Conservation (phyloP, 2,329 filamentous ascomycete genomes). For the Ophiognomonia clavigignenti-juglandacearum region DNA sequence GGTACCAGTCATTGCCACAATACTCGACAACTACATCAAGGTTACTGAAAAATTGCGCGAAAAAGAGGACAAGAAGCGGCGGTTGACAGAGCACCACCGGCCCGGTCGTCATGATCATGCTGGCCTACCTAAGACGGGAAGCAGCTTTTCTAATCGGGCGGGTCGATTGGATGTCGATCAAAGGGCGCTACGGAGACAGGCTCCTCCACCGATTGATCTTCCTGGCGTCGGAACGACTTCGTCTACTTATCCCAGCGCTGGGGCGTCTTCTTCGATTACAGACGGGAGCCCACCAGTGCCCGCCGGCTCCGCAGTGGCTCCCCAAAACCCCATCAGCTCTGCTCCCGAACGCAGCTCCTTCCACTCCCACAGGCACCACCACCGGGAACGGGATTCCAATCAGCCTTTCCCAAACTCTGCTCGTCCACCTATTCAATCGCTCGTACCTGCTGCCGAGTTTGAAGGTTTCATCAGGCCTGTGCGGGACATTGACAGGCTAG, state of each 20-base stretch:
- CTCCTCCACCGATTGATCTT: conserved; percentile 59
- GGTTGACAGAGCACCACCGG: conserved; percentile 48
- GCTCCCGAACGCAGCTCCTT: conserved; percentile 64
- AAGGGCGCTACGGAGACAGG: conserved; percentile 66
- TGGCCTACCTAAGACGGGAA: conserved; percentile 40
- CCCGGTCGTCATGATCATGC: conserved; percentile 47
- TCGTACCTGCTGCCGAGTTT: conserved; percentile 62
- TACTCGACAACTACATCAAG: conserved; percentile 97
- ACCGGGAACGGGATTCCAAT: conserved; percentile 47
- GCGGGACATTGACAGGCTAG: conserved; percentile 75
- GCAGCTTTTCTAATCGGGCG: conserved; percentile 48
- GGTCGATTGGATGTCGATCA: conserved; percentile 53
- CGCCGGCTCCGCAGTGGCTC: conserved; percentile 37
- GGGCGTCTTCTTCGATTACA: conserved; percentile 35
- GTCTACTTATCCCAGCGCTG: conserved; percentile 36
- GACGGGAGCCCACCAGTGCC: not conserved
- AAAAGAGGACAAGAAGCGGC: conserved; percentile 73
- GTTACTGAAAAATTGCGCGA: conserved; percentile 89
- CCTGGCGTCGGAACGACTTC: conserved; percentile 67
- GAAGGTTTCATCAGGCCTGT: conserved; percentile 78
- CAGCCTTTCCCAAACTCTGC: conserved; percentile 39
- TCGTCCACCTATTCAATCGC: conserved; percentile 56
- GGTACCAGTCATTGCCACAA: conserved; percentile 97
- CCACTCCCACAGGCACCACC: conserved; percentile 37
- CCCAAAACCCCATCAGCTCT: conserved; percentile 62